Conservation (phyloP, 108 stramenopile genomes). For the Aurantiochytrium sp. region DNA sequence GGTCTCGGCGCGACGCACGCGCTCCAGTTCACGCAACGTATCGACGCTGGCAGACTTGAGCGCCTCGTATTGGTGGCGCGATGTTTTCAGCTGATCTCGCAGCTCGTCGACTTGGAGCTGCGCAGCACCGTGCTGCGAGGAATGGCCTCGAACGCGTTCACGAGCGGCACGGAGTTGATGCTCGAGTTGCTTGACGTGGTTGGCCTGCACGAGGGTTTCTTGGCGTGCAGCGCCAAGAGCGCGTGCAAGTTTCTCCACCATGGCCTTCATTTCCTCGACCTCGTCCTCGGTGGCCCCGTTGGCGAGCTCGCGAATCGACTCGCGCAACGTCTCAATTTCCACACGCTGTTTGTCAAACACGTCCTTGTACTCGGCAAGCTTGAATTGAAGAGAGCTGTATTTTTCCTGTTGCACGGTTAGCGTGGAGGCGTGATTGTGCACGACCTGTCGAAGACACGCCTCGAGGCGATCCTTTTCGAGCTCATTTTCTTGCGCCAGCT, state of each 20-base stretch:
- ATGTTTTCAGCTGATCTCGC: not conserved
- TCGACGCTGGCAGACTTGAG: slow-evolving; percentile 1
- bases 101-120: not conserved
- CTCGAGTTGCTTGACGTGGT: not conserved
- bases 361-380: slow-evolving; percentile 35
- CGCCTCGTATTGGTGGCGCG: not conserved
- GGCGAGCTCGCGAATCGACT: not conserved
- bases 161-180: not conserved
- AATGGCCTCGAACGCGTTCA: not conserved
- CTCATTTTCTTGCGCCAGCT: slow-evolving; percentile 29
- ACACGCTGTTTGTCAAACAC: slow-evolving; percentile 26
- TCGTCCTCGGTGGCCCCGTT: not conserved
- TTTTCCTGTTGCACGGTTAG: slow-evolving; percentile 35
- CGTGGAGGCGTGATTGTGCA: slow-evolving; percentile 35
- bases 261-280: slow-evolving; percentile 2
- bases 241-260: not conserved
- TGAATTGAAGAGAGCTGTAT: slow-evolving; percentile 27
- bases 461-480: slow-evolving; percentile 36
- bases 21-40: not conserved
- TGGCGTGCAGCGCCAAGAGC: not conserved
- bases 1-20: not conserved
- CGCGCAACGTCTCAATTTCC: slow-evolving; percentile 27
- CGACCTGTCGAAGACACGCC: slow-evolving; percentile 31
- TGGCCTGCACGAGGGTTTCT: not conserved
- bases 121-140: not conserved